phyloP scores from a whole-genome alignment of 2,329 filamentous ascomycete genomes.

The Xylaria sp. region DNA sequence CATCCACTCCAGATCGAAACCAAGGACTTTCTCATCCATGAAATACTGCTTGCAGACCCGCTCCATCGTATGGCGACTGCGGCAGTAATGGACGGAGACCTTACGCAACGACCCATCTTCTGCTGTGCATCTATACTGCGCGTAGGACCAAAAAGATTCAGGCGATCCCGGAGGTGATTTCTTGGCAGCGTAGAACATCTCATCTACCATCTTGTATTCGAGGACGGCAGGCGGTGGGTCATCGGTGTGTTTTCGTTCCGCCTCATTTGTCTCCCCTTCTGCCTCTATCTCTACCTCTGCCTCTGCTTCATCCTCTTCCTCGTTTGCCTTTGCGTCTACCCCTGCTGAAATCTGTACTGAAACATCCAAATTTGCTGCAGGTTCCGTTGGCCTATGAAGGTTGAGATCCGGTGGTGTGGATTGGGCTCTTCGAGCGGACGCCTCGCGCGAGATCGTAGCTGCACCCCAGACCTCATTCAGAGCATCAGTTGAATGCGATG shows the following conservation, averaged over 20 bases:
- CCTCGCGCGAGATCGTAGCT: neutral
- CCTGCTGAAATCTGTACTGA: conserved; percentile 1
- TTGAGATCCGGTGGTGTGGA: neutral
- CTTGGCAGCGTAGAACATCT: conserved; percentile 61
- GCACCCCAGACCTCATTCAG: conserved; percentile 3
- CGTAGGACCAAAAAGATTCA: conserved; percentile 75
- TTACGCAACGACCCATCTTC: conserved; percentile 58
- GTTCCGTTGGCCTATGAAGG: neutral
- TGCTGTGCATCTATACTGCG: conserved; percentile 69
- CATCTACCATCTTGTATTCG: conserved; percentile 60
- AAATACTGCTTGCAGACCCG: conserved; percentile 73
- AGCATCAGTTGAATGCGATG: conserved; percentile 12
- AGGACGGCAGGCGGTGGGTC: conserved; percentile 54
- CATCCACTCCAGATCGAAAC: conserved; percentile 91
- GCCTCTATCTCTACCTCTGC: neutral
- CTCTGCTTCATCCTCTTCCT: neutral
- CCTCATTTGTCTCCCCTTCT: neutral
- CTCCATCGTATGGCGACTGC: conserved; percentile 73
- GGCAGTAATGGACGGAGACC: conserved; percentile 83
- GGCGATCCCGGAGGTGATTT: conserved; percentile 56
- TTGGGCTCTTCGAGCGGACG: neutral
- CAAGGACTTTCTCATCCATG: conserved; percentile 74
- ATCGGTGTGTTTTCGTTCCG: conserved; percentile 35
- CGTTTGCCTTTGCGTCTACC: neutral
- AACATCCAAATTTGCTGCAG: neutral